These are phyloP conservation scores for Retiboletus flavoniger DNA, from an alignment of 1,284 basidiomycete species.

Conservation along the genomic window DNA sequence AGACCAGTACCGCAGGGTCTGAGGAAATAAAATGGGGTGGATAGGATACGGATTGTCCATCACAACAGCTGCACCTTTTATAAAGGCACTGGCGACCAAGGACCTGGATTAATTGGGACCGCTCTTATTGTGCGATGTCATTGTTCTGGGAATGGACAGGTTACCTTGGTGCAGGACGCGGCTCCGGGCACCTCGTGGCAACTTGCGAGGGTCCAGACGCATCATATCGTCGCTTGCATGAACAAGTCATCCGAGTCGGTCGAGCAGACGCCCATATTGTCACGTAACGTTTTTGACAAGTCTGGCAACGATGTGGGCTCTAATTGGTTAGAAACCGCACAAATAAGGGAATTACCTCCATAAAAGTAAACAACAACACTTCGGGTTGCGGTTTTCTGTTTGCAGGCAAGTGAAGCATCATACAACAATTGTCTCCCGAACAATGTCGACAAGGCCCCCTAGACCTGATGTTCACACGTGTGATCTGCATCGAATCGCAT, in stretches of 20 bases:
- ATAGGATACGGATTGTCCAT: conserved; percentile 4
- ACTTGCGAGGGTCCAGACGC: not conserved
- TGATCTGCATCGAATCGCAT: not conserved
- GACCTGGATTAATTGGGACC: conserved; percentile 7
- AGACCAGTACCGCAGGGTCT: conserved; percentile 24
- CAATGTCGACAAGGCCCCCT: conserved; percentile 6
- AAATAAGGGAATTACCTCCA: no score
- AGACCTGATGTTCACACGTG: not conserved
- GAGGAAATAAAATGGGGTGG: conserved; percentile 4
- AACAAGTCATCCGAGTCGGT: conserved; percentile 2
- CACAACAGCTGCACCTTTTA: conserved; percentile 14
- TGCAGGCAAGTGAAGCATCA: no score
- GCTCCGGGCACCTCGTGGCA: not conserved
- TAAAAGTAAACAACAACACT: no score
- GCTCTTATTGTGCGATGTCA: conserved; percentile 22
- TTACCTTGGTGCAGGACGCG: not conserved
- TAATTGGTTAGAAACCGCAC: no score
- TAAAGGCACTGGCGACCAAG: not conserved
- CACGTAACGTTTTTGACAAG: not conserved
- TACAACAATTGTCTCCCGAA: conserved; percentile 9
- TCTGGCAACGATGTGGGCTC: no score
- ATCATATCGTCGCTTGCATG: conserved; percentile 4
- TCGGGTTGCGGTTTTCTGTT: no score
- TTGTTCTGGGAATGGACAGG: conserved; percentile 18
- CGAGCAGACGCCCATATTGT: not conserved